Evolutionary conservation across 495 filamentous ascomycete genomes (phyloP).

Genomic region (Tetracladium setigerum): DNA sequence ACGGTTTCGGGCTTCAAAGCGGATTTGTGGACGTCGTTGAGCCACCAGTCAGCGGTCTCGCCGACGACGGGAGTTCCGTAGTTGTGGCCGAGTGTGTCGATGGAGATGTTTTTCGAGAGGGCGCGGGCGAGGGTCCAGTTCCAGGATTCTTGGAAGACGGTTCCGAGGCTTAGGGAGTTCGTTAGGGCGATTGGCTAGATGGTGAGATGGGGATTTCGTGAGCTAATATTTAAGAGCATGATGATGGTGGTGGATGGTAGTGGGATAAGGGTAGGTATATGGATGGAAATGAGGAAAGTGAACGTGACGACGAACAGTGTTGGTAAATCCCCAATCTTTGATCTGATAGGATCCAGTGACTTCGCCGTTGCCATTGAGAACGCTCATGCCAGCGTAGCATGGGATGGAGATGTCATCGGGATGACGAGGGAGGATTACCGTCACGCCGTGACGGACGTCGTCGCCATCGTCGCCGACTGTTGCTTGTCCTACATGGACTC

Average conservation of each 20-base stretch:
- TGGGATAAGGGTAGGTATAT: too few relatives aligned
- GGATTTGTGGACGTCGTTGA: constrained; percentile 20
- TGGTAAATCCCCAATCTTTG: constrained; percentile 22
- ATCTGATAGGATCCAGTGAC: constrained; percentile 19
- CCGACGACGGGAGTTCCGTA: constrained; percentile 21
- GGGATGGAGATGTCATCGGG: constrained; percentile 18
- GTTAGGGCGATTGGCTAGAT: constrained; percentile 21
- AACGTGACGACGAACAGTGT: constrained; percentile 13
- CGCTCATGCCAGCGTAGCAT: constrained; percentile 21
- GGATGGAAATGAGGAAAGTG: not conserved
- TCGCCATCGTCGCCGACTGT: constrained; percentile 17
- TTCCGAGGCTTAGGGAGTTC: constrained; percentile 19
- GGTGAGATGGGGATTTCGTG: too few relatives aligned
- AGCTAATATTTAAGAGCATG: too few relatives aligned
- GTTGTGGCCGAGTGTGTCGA: constrained; percentile 11
- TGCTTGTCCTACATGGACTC: constrained; percentile 21
- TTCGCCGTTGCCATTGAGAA: constrained; percentile 23
- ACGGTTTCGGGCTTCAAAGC: constrained; percentile 11
- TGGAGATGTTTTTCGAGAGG: constrained; percentile 2
- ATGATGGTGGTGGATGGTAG: too few relatives aligned
- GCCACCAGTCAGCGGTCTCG: constrained; percentile 21
- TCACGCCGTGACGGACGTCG: constrained; percentile 18
- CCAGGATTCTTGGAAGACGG: constrained; percentile 18
- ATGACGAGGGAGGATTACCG: constrained; percentile 21
- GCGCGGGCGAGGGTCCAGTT: constrained; percentile 14